Evolutionary conservation across 345 rosid species (phyloP), one percentile per base, ranked within the genome.

Genomic region (Citrus unshiu): DNA sequence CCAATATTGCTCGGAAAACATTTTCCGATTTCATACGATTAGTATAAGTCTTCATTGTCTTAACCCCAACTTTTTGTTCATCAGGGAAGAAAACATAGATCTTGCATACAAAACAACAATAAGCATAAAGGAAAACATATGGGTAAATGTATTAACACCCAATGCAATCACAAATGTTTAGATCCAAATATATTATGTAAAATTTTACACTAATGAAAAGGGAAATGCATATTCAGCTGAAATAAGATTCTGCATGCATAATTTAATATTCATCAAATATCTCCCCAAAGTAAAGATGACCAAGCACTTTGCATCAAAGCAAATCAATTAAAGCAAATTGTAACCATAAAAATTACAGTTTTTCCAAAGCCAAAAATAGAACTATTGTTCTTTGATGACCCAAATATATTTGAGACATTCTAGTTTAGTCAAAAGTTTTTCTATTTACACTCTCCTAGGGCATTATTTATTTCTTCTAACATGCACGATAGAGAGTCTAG

Each of bases 41-140:
- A 7, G 94, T 90, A 85, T 88, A 96, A 49, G 94, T 88, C 87
- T 92, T 91, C 95, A 94, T 94, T n/a, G 93, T 91, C 87, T 93
- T 94, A 40, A 93, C 91, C 69, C 98, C 95, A 78, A 93, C 97
- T 81, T 93, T 94, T 9, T 81, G 88, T 57, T 94, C 97, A 10
- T 94, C 97, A 0, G 98, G 98, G 78, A 93, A 96, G 91, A 90
- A 93, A 56, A 96, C 90, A 85, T 86, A 91, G 65, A 96, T 87
- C 98, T 96, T 81, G 79, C 30, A 58, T 59, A 74, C 4, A 14
- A 66, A 72, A 77, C 72, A 57, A 39, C 65, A 70, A 0, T 60
- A 58, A 57, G 49, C 39, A 0, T 3, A 3, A 59, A 76, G 1
- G 74, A 62, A 63, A 62, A 57, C 37, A 34, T 25, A 43, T 32